These are phyloP conservation scores for Gossypium raimondii DNA, from an alignment of 345 rosid genomes.

Conservation along the genomic window DNA sequence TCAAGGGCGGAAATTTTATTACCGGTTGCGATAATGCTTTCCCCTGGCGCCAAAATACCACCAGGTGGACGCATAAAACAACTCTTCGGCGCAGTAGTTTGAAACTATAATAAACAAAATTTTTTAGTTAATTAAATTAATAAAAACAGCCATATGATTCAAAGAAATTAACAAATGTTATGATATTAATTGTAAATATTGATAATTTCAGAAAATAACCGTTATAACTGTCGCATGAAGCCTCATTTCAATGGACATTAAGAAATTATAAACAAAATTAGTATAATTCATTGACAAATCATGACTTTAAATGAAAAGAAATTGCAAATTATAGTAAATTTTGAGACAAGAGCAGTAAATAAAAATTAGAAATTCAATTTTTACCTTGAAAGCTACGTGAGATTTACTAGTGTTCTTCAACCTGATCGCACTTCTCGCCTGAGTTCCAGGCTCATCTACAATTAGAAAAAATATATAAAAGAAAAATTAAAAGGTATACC, in stretches of 20 bases:
- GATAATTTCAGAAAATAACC: background rate
- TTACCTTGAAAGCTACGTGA: slow-evolving; percentile 91
- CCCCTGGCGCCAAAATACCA: slow-evolving; percentile 88
- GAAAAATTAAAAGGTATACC: background rate
- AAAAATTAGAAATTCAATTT: background rate
- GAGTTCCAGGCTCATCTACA: slow-evolving; percentile 92
- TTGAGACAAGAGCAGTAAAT: background rate
- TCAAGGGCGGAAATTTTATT: slow-evolving; percentile 1
- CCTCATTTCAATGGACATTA: background rate
- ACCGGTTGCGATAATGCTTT: slow-evolving; percentile 86
- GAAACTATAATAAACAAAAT: slow-evolving; percentile 47
- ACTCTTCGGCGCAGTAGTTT: slow-evolving; percentile 96
- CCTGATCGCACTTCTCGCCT: slow-evolving; percentile 81
- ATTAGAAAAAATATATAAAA: background rate
- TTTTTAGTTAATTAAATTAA: background rate
- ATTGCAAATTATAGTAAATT: background rate
- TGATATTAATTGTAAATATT: background rate
- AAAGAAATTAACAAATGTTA: background rate
- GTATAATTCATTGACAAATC: background rate
- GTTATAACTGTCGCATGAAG: background rate
- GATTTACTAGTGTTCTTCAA: slow-evolving; percentile 84
- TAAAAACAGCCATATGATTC: background rate
- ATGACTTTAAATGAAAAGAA: background rate
- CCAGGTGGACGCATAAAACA: slow-evolving; percentile 99
- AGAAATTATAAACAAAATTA: background rate